phyloP scores from a whole-genome alignment of 2,329 filamentous ascomycete genomes.

The Elsinoe ampelina region DNA sequence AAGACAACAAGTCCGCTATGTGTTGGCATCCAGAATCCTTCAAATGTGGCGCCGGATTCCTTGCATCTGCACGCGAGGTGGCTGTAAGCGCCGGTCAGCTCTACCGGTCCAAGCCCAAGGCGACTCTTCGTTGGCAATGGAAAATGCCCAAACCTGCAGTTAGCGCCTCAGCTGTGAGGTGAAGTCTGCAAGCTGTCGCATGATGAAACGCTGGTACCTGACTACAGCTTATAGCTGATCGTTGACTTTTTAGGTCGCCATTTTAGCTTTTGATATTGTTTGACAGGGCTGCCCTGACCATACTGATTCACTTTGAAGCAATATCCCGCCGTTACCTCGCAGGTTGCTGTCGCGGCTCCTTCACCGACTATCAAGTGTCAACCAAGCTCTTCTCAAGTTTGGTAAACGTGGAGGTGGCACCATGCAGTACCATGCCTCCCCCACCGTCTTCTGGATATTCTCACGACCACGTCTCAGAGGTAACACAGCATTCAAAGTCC shows the following conservation, averaged over 20 bases:
- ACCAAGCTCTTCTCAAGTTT: background rate
- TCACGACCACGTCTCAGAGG: background rate
- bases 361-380: background rate
- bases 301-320: slow-evolving; percentile 5
- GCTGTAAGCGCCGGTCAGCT: slow-evolving; percentile 10
- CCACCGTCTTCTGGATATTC: background rate
- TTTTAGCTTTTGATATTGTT: too few species aligned
- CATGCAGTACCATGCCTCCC: background rate
- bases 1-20: background rate
- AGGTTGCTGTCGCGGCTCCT: background rate
- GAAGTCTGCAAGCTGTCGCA: background rate
- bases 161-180: background rate
- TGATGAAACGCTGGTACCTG: slow-evolving; percentile 5
- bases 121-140: background rate
- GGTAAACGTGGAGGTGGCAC: slow-evolving; percentile 11
- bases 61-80: slow-evolving; percentile 3
- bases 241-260: background rate
- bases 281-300: background rate
- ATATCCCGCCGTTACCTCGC: slow-evolving; percentile 7
- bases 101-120: slow-evolving; percentile 1
- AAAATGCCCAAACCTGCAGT: background rate
- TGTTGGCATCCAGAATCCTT: background rate
- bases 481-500: background rate
- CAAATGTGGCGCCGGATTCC: background rate
- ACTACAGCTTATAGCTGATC: background rate